phyloP scores from a whole-genome alignment of 192 early-diverging fungal genomes.

The Coemansia sp. region DNA sequence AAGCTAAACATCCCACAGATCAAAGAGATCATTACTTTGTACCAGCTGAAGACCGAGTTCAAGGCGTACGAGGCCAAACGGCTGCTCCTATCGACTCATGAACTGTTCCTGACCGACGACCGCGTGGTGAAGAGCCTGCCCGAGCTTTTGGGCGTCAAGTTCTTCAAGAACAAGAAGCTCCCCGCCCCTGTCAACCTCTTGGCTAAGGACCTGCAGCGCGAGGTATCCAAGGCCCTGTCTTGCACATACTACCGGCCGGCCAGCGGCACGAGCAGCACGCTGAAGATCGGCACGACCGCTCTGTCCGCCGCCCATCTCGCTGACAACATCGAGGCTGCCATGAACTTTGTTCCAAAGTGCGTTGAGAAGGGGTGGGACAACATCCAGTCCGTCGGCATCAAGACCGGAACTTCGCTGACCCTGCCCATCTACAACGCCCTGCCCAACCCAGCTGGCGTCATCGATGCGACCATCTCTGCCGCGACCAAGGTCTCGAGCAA shows the following conservation, averaged over 20 bases:
- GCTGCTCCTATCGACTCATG: constrained; percentile 70
- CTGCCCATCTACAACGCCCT: constrained; percentile 83
- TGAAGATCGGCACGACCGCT: constrained; percentile 71
- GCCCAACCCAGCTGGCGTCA: constrained; percentile 29
- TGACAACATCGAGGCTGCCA: constrained; percentile 74
- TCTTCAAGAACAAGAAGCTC: constrained; percentile 84
- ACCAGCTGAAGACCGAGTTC: constrained; percentile 79
- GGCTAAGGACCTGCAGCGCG: constrained; percentile 21
- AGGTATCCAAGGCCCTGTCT: constrained; percentile 27
- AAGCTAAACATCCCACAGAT: constrained; percentile 62
- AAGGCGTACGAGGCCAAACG: constrained; percentile 80
- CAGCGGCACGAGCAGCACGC: constrained; percentile 54
- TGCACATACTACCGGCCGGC: constrained; percentile 29
- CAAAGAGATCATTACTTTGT: constrained; percentile 71
- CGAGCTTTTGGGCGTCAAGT: constrained; percentile 76
- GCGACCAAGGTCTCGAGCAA: not conserved
- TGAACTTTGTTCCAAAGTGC: constrained; percentile 61
- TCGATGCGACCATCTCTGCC: constrained; percentile 10
- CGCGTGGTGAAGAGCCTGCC: constrained; percentile 75
- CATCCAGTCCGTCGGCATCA: constrained; percentile 84
- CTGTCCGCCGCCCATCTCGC: constrained; percentile 62
- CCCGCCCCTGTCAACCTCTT: constrained; percentile 28
- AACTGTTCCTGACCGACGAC: constrained; percentile 89
- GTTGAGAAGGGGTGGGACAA: constrained; percentile 81
- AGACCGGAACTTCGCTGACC: constrained; percentile 73